phyloP scores from a whole-genome alignment of 805 yeast genomes.

The Hanseniaspora nectarophila region DNA sequence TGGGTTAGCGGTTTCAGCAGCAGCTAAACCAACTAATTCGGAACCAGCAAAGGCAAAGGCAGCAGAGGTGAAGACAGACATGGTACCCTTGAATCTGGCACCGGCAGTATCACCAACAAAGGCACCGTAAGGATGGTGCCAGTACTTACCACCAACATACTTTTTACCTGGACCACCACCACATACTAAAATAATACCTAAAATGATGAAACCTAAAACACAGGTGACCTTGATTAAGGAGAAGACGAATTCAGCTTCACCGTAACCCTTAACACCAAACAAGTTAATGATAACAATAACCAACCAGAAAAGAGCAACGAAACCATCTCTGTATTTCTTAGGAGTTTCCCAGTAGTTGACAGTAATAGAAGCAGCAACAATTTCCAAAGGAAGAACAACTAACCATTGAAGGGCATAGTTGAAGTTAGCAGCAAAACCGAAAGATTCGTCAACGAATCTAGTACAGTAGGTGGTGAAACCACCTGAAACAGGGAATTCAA shows the following conservation, averaged over 20 bases:
- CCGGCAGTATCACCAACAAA: conserved; percentile 36
- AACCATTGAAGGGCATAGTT: conserved; percentile 45
- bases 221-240: conserved; percentile 40
- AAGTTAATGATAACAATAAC: conserved; percentile 39
- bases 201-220: conserved; percentile 42
- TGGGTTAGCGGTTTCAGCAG: conserved; percentile 40
- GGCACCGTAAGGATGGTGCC: conserved; percentile 44
- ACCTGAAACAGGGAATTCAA: conserved; percentile 52
- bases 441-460: conserved; percentile 47
- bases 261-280: conserved; percentile 46
- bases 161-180: too few species aligned
- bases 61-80: conserved; percentile 45
- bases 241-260: conserved; percentile 42
- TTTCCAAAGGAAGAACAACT: conserved; percentile 40
- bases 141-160: conserved; percentile 41
- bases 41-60: conserved; percentile 46
- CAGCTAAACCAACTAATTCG: conserved; percentile 41
- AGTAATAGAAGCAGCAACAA: conserved; percentile 44
- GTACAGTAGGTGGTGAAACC: conserved; percentile 52
- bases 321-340: conserved; percentile 37
- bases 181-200: conserved; percentile 39
- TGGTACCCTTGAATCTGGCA: conserved; percentile 39
- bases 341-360: conserved; percentile 40
- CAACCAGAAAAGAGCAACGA: conserved; percentile 39
- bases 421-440: conserved; percentile 54